Evolutionary conservation across 306 rosid species (phyloP).

Genomic region (Pyrus communis): DNA sequence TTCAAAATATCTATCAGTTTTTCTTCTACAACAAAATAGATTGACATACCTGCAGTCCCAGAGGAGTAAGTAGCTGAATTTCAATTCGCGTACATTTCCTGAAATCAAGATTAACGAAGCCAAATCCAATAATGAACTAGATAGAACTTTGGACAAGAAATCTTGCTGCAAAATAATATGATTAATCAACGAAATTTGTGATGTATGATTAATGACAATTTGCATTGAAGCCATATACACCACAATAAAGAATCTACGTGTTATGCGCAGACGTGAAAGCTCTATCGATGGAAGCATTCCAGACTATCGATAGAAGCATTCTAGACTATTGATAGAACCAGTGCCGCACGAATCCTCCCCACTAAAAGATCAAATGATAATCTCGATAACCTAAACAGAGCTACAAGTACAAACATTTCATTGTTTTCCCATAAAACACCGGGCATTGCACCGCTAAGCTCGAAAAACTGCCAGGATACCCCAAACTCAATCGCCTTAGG

Average conservation of each 20-base stretch:
- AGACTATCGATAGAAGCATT: too few relatives aligned
- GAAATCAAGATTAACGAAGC: slow-evolving; percentile 12
- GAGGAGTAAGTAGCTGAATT: slow-evolving; percentile 80
- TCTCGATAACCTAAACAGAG: neutral
- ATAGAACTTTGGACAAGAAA: neutral
- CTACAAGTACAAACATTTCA: neutral
- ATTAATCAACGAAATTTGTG: neutral
- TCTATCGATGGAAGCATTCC: too few relatives aligned
- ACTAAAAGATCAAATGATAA: too few relatives aligned
- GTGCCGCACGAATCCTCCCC: too few relatives aligned
- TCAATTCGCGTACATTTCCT: slow-evolving; percentile 98
- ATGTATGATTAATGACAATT: too few relatives aligned
- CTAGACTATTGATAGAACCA: too few relatives aligned
- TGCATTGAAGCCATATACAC: too few relatives aligned
- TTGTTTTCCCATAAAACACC: neutral
- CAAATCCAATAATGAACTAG: neutral
- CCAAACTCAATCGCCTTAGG: neutral
- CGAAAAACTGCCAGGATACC: neutral
- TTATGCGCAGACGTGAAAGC: too few relatives aligned
- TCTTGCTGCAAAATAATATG: neutral
- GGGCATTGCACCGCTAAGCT: neutral
- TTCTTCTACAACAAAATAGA: neutral
- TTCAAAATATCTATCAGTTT: neutral
- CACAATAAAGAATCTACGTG: too few relatives aligned
- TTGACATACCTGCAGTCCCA: slow-evolving; percentile 74